These are phyloP conservation scores for Calamus simplicifolius DNA, from an alignment of 176 grass and related monocot species.

Conservation along the genomic window DNA sequence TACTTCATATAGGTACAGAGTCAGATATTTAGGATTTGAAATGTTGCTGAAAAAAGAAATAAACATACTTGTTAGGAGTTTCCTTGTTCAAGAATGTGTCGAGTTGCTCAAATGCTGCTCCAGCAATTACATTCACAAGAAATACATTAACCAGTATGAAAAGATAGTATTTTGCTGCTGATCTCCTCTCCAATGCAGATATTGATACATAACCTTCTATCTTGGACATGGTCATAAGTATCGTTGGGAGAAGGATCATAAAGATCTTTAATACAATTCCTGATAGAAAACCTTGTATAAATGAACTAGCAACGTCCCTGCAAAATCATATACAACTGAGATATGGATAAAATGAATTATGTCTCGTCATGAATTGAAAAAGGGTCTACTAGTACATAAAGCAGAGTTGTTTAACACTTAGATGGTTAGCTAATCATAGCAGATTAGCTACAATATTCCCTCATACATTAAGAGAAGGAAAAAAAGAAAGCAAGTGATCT, in stretches of 20 bases:
- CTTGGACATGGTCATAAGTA: conserved; percentile 94
- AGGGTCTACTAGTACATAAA: too few relatives aligned
- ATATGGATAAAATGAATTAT: conserved; percentile 3
- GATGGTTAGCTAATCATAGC: too few relatives aligned
- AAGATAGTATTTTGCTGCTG: conserved; percentile 71
- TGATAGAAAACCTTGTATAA: conserved; percentile 94
- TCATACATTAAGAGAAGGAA: too few relatives aligned
- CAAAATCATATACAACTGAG: conserved; percentile 19
- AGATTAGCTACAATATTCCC: too few relatives aligned
- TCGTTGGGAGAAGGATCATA: conserved; percentile 71
- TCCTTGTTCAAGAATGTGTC: conserved; percentile 62
- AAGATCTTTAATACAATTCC: conserved; percentile 84
- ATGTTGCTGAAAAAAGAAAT: neutral
- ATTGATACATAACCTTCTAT: conserved; percentile 72
- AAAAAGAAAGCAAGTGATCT: too few relatives aligned
- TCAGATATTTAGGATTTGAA: too few relatives aligned
- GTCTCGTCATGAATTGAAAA: too few relatives aligned
- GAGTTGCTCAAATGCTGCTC: conserved; percentile 95
- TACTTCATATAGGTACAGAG: too few relatives aligned
- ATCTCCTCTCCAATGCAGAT: conserved; percentile 74
- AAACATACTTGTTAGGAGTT: conserved; percentile 63
- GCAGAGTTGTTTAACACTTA: too few relatives aligned
- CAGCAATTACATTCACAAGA: conserved; percentile 82
- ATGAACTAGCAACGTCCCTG: conserved; percentile 69
- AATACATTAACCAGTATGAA: conserved; percentile 94